Conservation (phyloP, 73 alveolate species). For the Durusdinium trenchii region DNA sequence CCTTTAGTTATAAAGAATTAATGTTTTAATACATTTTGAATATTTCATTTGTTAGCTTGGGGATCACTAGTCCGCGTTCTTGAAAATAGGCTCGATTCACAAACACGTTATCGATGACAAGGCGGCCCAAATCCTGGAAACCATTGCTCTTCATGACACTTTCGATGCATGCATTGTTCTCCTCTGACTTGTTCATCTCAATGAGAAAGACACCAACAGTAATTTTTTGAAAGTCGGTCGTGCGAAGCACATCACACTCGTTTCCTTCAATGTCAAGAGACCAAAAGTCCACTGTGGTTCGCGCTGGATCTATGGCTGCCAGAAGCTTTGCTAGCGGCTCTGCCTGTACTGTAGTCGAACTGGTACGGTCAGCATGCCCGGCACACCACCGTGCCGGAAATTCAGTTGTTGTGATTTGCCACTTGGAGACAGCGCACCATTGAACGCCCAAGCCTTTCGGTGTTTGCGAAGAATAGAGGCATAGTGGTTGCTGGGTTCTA, state of each 20-base stretch:
- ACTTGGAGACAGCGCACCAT: neutral
- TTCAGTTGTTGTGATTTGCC: neutral
- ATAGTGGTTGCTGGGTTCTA: neutral
- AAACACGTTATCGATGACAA: neutral
- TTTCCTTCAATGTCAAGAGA: constrained; percentile 28
- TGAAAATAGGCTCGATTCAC: neutral
- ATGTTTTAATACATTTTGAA: neutral
- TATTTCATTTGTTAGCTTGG: neutral
- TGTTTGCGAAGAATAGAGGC: neutral
- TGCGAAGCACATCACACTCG: neutral
- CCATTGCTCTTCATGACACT: neutral
- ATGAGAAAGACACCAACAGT: neutral
- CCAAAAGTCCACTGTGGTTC: constrained; percentile 4
- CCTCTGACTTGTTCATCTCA: neutral
- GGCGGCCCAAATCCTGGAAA: neutral
- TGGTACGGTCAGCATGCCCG: neutral
- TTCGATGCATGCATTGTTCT: neutral
- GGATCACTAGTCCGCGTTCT: neutral
- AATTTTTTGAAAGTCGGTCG: neutral
- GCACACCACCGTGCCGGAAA: neutral
- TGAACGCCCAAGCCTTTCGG: constrained; percentile 11
- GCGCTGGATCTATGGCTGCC: neutral
- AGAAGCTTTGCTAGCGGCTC: neutral
- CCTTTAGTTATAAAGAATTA: neutral
- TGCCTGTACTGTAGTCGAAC: neutral